These are phyloP conservation scores for Fulvia fulva DNA, from an alignment of 2,329 filamentous ascomycete species.

Conservation along the genomic window DNA sequence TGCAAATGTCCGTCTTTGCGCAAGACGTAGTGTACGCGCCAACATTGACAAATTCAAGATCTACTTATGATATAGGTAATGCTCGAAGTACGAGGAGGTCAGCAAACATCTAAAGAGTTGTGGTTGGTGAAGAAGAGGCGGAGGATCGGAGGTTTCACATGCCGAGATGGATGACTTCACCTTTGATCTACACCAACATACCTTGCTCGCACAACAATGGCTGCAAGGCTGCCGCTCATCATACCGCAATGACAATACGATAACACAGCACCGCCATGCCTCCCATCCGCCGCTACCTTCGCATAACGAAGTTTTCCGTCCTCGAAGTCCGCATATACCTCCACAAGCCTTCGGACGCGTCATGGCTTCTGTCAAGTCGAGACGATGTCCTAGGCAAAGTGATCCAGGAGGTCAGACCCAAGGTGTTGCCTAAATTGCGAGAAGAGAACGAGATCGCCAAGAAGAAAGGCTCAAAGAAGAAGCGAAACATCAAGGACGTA, in stretches of 20 bases:
- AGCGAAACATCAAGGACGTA: conserved; percentile 80
- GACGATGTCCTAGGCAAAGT: conserved; percentile 75
- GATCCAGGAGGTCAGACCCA: conserved; percentile 77
- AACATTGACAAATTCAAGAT: conserved; percentile 4
- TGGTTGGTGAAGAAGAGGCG: neutral
- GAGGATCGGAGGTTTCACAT: conserved; percentile 7
- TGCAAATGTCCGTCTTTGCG: conserved; percentile 6
- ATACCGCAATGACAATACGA: conserved; percentile 35
- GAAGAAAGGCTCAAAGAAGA: conserved; percentile 60
- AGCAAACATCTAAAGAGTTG: neutral
- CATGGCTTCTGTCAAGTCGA: conserved; percentile 77
- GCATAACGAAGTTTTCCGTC: conserved; percentile 89
- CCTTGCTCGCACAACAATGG: neutral
- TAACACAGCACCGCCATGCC: conserved; percentile 57
- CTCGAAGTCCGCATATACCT: conserved; percentile 97
- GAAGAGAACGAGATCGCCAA: conserved; percentile 68
- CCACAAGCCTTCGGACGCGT: conserved; percentile 78
- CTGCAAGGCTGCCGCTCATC: neutral
- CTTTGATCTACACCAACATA: neutral
- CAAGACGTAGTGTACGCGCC: conserved; percentile 2
- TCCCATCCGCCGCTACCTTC: conserved; percentile 80
- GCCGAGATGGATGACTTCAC: neutral
- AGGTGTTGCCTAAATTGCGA: conserved; percentile 83
- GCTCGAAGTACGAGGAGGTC: neutral
- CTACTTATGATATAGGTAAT: conserved; percentile 9